Conservation (phyloP, 257 asterid genomes). For the Fraxinus americana region DNA sequence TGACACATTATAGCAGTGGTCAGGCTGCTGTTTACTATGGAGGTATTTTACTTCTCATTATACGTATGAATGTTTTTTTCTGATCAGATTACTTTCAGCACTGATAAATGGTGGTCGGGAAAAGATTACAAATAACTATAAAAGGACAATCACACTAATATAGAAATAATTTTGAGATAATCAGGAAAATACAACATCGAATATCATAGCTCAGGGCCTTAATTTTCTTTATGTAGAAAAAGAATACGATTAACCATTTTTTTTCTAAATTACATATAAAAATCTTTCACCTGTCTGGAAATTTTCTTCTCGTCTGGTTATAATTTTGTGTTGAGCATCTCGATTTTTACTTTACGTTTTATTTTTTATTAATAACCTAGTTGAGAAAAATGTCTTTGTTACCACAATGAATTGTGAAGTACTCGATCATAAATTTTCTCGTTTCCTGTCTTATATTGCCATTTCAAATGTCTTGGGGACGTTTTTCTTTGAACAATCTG, state of each 20-base stretch:
- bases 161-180: neutral
- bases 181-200: too few relatives aligned
- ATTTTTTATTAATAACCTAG: neutral
- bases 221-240: neutral
- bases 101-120: neutral
- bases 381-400: neutral
- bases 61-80: neutral
- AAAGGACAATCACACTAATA: neutral
- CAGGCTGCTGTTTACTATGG: slow-evolving; percentile 91
- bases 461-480: neutral
- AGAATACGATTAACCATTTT: neutral
- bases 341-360: neutral
- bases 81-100: neutral
- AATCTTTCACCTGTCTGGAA: neutral
- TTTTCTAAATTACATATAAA: neutral
- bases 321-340: neutral
- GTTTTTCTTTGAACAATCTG: neutral
- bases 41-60: slow-evolving; percentile 41
- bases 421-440: too few relatives aligned
- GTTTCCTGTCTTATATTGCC: neutral
- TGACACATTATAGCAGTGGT: slow-evolving; percentile 92
- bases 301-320: neutral
- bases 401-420: neutral
- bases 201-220: neutral
- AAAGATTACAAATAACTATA: neutral